Evolutionary conservation across 2,329 filamentous ascomycete genomes (phyloP), one percentile per base, ranked within the genome.

Genomic region (Xylaria sp.): DNA sequence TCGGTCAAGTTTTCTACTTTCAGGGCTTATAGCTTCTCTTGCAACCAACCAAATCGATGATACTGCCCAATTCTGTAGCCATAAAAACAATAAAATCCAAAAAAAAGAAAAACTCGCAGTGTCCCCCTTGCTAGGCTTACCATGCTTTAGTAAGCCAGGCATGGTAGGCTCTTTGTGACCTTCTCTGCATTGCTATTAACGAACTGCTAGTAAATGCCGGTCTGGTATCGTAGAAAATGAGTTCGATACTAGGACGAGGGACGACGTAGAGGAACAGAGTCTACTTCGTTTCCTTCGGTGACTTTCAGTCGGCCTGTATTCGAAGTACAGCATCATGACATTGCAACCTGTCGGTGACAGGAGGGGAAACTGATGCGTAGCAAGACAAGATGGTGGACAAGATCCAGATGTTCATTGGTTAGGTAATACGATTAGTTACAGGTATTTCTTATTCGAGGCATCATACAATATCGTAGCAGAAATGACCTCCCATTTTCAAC

Each of bases 391-490:
- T n/a, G 10, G 39, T 9, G 20, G 23, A 44, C 18, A 25, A 46
- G 32, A 18, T 34, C n/a, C 13, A 25, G 32, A 18, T 8, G 9
- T 58, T 8, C 9, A 18, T 20, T 46, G 39, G 37, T 25, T 20
- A 18, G 10, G 37, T 28, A 57, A 34, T n/a, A 52, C 8, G 15
- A 58, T 57, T 57, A 65, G 4, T 46, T 44, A 41, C 25, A 50
- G 44, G 54, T 28, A 51, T 46, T 20, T 32, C 5, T 32, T 18
- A 52, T 57, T 39, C 34, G 18, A 63, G 41, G 25, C 28, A 69
- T 63, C 41, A 20, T 68, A 62, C 52, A 63, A 46, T 50, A 69
- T 64, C 48, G 55, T 64, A 60, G 25, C 52, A 51, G 34, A 41
- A 39, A 61, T 64, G 10, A 34, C 54, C 10, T 60, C 50, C 41